phyloP scores from a whole-genome alignment of 2,329 filamentous ascomycete genomes.

The Sphaerulina populicola region DNA sequence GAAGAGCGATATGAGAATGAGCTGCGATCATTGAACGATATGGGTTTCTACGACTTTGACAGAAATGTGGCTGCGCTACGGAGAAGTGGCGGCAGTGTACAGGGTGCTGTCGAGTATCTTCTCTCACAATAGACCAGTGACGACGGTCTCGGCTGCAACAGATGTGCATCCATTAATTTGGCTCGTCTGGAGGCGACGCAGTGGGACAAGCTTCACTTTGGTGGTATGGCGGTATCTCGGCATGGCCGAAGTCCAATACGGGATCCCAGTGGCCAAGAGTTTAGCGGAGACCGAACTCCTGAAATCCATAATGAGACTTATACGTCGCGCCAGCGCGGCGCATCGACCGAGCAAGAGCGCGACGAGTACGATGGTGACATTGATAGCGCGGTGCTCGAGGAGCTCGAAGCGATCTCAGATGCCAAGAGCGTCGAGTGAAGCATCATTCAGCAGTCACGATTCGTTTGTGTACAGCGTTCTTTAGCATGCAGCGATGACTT shows the following conservation, averaged over 20 bases:
- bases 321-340: not conserved
- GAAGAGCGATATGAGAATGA: slow-evolving; percentile 91
- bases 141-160: not conserved
- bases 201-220: not conserved
- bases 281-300: not conserved
- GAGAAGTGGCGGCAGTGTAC: slow-evolving; percentile 84
- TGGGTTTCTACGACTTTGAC: slow-evolving; percentile 98
- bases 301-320: not conserved
- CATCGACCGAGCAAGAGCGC: not conserved
- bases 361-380: slow-evolving; percentile 7
- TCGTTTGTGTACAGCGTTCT: slow-evolving; percentile 8
- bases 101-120: slow-evolving; percentile 77
- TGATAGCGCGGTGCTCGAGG: slow-evolving; percentile 1
- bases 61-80: slow-evolving; percentile 80
- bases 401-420: slow-evolving; percentile 2
- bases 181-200: not conserved
- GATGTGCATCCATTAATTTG: not conserved
- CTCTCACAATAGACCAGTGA: slow-evolving; percentile 24
- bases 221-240: not conserved
- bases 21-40: slow-evolving; percentile 87
- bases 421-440: not conserved
- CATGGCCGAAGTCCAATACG: not conserved
- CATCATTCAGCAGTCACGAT: slow-evolving; percentile 1
- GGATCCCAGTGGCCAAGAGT: not conserved
- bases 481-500: slow-evolving; percentile 21